A percentile compares a stretch with the other conserved stretches of the same genome.
phyloP scores from a whole-genome alignment of 2,329 filamentous ascomycete genomes.

The Beauveria sp. region DNA sequence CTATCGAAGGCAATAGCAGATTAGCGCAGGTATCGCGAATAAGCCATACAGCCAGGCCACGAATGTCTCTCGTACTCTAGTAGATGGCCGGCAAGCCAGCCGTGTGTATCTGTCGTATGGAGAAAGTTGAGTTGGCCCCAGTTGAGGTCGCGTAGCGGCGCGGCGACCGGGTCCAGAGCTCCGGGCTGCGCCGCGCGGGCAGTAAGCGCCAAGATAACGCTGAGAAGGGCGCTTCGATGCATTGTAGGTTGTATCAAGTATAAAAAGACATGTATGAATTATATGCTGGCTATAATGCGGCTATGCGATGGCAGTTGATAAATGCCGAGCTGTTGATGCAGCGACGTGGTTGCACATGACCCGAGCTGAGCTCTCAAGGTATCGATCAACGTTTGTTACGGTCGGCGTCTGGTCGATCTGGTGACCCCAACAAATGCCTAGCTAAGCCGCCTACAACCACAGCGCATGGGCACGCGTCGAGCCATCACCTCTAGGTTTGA shows the following conservation, averaged over 20 bases:
- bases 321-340: background rate
- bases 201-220: slow-evolving; percentile 26
- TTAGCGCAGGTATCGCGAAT: background rate
- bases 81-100: slow-evolving; percentile 90
- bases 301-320: slow-evolving; percentile 29
- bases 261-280: background rate
- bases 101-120: slow-evolving; percentile 94
- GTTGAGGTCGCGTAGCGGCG: slow-evolving; percentile 73
- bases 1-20: slow-evolving; percentile 30
- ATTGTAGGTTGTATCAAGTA: background rate
- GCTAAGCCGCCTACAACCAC: background rate
- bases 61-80: slow-evolving; percentile 57
- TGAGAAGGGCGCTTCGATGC: slow-evolving; percentile 12
- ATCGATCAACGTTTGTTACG: no score
- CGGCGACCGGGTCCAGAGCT: slow-evolving; percentile 68
- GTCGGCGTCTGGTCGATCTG: background rate
- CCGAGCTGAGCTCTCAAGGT: background rate
- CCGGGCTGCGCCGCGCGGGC: slow-evolving; percentile 61
- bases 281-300: slow-evolving; percentile 12
- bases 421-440: background rate
- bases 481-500: no score
- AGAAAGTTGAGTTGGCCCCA: slow-evolving; percentile 97
- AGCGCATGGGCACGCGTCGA: background rate
- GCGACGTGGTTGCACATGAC: background rate
- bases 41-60: slow-evolving; percentile 7